A percentile compares a stretch with the other conserved stretches of the same genome.
phyloP scores from a whole-genome alignment of 1,284 basidiomycete species.

The Athelia sp. region DNA sequence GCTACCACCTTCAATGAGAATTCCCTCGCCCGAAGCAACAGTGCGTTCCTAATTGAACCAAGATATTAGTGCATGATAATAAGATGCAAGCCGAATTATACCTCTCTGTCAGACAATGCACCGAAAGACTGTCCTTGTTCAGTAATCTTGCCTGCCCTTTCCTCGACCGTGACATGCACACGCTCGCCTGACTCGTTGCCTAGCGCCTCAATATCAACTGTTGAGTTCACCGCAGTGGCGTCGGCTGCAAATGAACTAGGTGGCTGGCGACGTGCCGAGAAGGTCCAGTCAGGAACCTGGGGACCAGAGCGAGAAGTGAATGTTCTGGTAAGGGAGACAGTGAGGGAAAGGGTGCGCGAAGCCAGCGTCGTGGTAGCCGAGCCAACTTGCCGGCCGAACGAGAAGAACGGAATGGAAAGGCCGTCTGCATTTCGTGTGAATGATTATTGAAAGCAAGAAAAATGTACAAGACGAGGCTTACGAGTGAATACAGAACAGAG shows the following conservation, averaged over 20 bases:
- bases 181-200: constrained; percentile 1
- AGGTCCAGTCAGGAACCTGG: constrained; percentile 46
- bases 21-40: too few species aligned
- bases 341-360: too few species aligned
- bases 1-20: too few species aligned
- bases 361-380: constrained; percentile 37
- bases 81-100: too few species aligned
- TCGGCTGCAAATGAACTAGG: constrained; percentile 3
- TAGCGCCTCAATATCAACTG: constrained; percentile 4
- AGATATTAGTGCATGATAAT: too few species aligned
- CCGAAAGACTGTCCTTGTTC: too few species aligned
- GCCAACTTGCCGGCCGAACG: constrained; percentile 61
- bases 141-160: too few species aligned
- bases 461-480: too few species aligned
- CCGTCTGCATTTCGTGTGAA: constrained; percentile 50
- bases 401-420: constrained; percentile 86
- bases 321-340: constrained; percentile 16
- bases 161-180: too few species aligned
- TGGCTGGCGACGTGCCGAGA: constrained; percentile 28
- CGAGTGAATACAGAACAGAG: constrained; percentile 79
- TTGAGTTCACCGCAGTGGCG: constrained; percentile 10
- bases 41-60: too few species aligned
- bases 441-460: too few species aligned
- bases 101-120: too few species aligned
- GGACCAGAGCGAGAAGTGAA: constrained; percentile 25